Conservation (phyloP, 371 early-diverging fungal genomes). For the Rhizopus sp. region DNA sequence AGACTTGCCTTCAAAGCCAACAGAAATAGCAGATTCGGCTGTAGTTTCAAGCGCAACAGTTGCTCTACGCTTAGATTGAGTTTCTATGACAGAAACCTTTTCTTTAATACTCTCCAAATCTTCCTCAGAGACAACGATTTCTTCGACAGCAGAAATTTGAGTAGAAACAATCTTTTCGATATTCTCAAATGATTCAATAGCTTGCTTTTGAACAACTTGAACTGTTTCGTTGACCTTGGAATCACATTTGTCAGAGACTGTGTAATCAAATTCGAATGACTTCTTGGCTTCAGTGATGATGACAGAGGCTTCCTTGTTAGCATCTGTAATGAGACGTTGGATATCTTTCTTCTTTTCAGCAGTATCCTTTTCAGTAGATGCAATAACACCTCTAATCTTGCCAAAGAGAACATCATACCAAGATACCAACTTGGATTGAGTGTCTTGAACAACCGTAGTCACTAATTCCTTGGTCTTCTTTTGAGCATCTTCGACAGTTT, state of each 20-base stretch:
- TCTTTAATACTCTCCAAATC: conserved; percentile 18
- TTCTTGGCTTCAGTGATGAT: conserved; percentile 22
- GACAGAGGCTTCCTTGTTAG: conserved; percentile 14
- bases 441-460: conserved; percentile 2
- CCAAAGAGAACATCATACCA: conserved; percentile 24
- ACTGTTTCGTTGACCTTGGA: conserved; percentile 16
- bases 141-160: conserved; percentile 24
- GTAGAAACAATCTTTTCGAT: conserved; percentile 26
- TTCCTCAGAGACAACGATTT: conserved; percentile 16
- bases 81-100: conserved; percentile 19
- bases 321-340: conserved; percentile 8
- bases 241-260: conserved; percentile 17
- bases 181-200: conserved; percentile 29
- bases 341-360: conserved; percentile 12
- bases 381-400: conserved; percentile 7
- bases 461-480: conserved; percentile 10
- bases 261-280: conserved; percentile 8
- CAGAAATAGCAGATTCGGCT: conserved; percentile 27
- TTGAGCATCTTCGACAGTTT: conserved; percentile 23
- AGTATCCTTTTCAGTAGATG: not conserved
- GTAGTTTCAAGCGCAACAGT: conserved; percentile 25
- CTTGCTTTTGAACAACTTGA: conserved; percentile 29
- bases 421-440: conserved; percentile 11
- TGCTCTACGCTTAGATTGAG: conserved; percentile 29
- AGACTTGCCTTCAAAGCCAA: conserved; percentile 44